Conservation (phyloP, 108 stramenopile genomes). For the Aurantiochytrium sp. region DNA sequence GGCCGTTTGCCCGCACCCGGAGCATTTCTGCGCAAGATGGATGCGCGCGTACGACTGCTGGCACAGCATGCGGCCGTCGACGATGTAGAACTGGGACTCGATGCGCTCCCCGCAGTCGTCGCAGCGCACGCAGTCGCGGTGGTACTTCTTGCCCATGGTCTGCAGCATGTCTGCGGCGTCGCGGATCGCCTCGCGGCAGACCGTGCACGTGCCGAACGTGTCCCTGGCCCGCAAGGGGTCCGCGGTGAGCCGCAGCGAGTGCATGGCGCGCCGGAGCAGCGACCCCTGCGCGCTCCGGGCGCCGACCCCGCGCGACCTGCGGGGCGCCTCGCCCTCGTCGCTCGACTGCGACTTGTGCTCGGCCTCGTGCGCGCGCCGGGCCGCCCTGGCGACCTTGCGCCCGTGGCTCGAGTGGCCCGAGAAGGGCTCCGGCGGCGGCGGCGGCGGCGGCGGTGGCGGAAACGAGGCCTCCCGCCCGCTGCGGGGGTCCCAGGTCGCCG, state of each 20-base stretch:
- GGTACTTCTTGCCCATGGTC: not conserved
- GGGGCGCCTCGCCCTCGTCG: too few species aligned
- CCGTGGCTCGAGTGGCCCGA: too few species aligned
- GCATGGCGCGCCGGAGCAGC: not conserved
- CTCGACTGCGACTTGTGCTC: too few species aligned
- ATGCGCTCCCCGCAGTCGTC: slow-evolving; percentile 7
- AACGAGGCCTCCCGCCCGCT: too few species aligned
- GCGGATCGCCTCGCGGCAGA: not conserved
- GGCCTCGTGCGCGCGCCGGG: too few species aligned
- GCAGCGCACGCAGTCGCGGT: not conserved
- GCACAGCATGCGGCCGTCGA: not conserved
- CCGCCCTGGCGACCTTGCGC: too few species aligned
- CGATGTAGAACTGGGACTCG: not conserved
- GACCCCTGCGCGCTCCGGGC: not conserved
- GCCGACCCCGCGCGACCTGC: too few species aligned
- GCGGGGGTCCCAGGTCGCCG: too few species aligned
- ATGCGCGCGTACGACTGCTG: not conserved
- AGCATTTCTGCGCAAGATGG: not conserved
- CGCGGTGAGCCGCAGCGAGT: not conserved
- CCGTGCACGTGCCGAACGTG: not conserved
- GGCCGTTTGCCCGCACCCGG: not conserved
- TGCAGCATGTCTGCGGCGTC: not conserved
- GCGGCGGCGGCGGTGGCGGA: too few species aligned
- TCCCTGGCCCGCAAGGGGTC: not conserved
- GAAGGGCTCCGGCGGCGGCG: too few species aligned